Evolutionary conservation across 2,329 filamentous ascomycete species (phyloP).

Genomic region (Sarocladiaceae sp.): DNA sequence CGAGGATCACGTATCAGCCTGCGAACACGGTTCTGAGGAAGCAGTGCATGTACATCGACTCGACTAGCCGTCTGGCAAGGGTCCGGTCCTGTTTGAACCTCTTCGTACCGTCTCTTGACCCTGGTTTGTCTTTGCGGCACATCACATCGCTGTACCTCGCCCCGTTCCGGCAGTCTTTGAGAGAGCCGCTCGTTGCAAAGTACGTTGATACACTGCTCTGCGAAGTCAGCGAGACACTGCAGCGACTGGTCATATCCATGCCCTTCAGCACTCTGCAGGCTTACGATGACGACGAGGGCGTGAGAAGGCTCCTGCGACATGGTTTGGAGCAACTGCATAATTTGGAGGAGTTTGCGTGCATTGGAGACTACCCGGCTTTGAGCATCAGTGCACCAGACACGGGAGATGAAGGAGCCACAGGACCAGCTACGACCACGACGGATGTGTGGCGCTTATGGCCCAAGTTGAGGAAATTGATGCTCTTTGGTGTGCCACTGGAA

Average conservation of each 20-base stretch:
- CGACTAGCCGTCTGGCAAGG: slow-evolving; percentile 27
- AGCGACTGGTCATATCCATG: slow-evolving; percentile 43
- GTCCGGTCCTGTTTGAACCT: slow-evolving; percentile 30
- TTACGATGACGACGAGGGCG: slow-evolving; percentile 35
- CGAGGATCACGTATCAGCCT: slow-evolving; percentile 33
- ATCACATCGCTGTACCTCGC: slow-evolving; percentile 38
- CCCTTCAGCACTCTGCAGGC: slow-evolving; percentile 39
- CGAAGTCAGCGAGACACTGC: slow-evolving; percentile 34
- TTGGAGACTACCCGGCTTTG: slow-evolving; percentile 41
- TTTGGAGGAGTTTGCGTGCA: slow-evolving; percentile 44
- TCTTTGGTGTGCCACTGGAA: slow-evolving; percentile 36
- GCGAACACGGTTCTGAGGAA: slow-evolving; percentile 39
- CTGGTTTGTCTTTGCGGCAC: slow-evolving; percentile 23
- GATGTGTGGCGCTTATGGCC: slow-evolving; percentile 41
- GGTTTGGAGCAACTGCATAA: slow-evolving; percentile 38
- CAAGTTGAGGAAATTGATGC: slow-evolving; percentile 34
- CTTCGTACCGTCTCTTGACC: slow-evolving; percentile 23
- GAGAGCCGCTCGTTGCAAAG: slow-evolving; percentile 34
- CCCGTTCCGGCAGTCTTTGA: slow-evolving; percentile 30
- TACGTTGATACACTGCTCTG: slow-evolving; percentile 39
- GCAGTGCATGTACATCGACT: slow-evolving; percentile 41
- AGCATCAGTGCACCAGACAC: slow-evolving; percentile 17
- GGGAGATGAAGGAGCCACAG: background rate
- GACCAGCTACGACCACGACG: slow-evolving; percentile 15
- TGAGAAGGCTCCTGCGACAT: slow-evolving; percentile 36